Evolutionary conservation across 805 yeast genomes (phyloP).

Genomic region (Candida ipomoeae): DNA sequence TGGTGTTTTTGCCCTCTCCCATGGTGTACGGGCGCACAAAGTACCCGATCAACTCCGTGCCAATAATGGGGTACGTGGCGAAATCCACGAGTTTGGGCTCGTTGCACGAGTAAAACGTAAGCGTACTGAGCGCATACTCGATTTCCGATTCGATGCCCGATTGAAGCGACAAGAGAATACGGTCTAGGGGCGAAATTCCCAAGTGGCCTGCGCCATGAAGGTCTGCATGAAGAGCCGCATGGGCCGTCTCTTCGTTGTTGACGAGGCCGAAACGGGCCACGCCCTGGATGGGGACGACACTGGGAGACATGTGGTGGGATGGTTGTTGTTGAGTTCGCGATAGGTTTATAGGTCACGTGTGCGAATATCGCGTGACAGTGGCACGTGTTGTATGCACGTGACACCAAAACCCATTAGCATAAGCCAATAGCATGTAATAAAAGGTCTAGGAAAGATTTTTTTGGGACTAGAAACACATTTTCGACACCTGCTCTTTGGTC

Average conservation of each 20-base stretch:
- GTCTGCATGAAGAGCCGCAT: conserved; percentile 11
- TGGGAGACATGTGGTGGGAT: conserved; percentile 10
- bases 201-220: conserved; percentile 30
- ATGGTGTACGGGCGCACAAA: conserved; percentile 31
- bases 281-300: conserved; percentile 16
- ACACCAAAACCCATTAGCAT: no score
- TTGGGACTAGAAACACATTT: no score
- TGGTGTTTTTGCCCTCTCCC: conserved; percentile 12
- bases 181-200: conserved; percentile 60
- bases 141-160: conserved; percentile 64
- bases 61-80: conserved; percentile 40
- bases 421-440: no score
- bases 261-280: conserved; percentile 13
- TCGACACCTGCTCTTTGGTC: conserved; percentile 22
- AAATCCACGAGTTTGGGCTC: conserved; percentile 48
- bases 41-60: conserved; percentile 37
- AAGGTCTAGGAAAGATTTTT: no score
- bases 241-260: conserved; percentile 11
- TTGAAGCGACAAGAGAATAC: conserved; percentile 68
- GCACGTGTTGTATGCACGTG: background rate
- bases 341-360: background rate
- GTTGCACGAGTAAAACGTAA: conserved; percentile 46
- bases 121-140: conserved; percentile 63
- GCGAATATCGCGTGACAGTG: background rate
- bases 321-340: conserved; percentile 1